Evolutionary conservation across 2,329 filamentous ascomycete genomes (phyloP).

Genomic region (Plectosphaerella sp.): DNA sequence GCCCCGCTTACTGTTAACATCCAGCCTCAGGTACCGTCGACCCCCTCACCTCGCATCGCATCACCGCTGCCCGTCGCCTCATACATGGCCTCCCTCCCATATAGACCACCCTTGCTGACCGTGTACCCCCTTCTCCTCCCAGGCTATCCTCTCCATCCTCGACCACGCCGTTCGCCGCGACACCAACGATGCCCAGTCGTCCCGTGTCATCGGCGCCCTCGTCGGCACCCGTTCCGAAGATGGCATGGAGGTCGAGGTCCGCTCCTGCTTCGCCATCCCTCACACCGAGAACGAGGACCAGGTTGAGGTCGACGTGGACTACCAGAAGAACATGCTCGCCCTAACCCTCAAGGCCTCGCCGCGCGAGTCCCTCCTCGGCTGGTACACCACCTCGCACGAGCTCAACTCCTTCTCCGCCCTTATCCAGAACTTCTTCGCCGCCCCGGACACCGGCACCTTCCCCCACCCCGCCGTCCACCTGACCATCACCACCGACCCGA

Average conservation of each 20-base stretch:
- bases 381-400: constrained; percentile 96
- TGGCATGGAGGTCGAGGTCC: constrained; percentile 92
- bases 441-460: constrained; percentile 93
- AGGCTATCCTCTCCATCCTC: constrained; percentile 73
- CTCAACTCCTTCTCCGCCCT: constrained; percentile 97
- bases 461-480: constrained; percentile 97
- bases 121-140: not conserved
- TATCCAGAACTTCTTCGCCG: constrained; percentile 99
- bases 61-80: not conserved
- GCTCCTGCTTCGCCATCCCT: constrained; percentile 94
- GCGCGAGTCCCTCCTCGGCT: constrained; percentile 89
- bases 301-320: constrained; percentile 99
- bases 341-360: constrained; percentile 92
- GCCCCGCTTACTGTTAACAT: constrained; percentile 91
- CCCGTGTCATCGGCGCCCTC: constrained; percentile 93
- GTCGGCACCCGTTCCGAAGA: constrained; percentile 93
- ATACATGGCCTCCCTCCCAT: not conserved
- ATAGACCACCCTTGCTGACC: not conserved
- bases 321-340: constrained; percentile 98
- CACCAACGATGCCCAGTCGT: constrained; percentile 69
- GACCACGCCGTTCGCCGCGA: constrained; percentile 94
- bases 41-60: constrained; percentile 3
- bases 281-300: constrained; percentile 98
- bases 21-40: constrained; percentile 76
- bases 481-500: constrained; percentile 86